phyloP scores from a whole-genome alignment of 2,329 filamentous ascomycete species.

The Exutisphaerella laricina region DNA sequence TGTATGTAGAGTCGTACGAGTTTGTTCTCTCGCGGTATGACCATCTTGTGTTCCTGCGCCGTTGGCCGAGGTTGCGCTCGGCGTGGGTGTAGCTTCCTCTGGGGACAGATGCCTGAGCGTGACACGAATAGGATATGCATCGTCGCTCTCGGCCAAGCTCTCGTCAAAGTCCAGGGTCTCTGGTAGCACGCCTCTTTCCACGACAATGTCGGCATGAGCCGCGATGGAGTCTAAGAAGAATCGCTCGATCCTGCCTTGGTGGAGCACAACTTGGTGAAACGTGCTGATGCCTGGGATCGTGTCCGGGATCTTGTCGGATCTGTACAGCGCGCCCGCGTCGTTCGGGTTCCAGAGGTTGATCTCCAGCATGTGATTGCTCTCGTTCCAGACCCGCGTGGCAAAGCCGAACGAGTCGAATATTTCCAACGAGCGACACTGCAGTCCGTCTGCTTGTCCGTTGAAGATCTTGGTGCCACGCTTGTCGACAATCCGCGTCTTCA shows the following conservation, averaged over 20 bases:
- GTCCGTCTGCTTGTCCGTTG: slow-evolving; percentile 38
- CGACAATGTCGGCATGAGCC: slow-evolving; percentile 49
- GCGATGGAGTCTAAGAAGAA: slow-evolving; percentile 34
- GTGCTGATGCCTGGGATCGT: slow-evolving; percentile 44
- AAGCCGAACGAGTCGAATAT: slow-evolving; percentile 58
- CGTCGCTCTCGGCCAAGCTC: slow-evolving; percentile 43
- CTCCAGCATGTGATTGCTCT: slow-evolving; percentile 60
- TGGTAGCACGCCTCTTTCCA: slow-evolving; percentile 59
- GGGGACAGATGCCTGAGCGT: slow-evolving; percentile 53
- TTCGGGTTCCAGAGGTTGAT: slow-evolving; percentile 55
- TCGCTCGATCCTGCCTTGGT: slow-evolving; percentile 64
- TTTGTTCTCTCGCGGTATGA: slow-evolving; percentile 60
- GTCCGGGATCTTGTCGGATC: slow-evolving; percentile 55
- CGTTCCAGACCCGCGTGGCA: slow-evolving; percentile 55
- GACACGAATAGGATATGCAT: slow-evolving; percentile 57
- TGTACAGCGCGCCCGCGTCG: slow-evolving; percentile 47
- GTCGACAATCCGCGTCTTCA: slow-evolving; percentile 39
- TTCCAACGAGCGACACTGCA: slow-evolving; percentile 40
- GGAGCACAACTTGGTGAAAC: slow-evolving; percentile 58
- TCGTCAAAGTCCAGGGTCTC: slow-evolving; percentile 52
- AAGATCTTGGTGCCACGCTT: slow-evolving; percentile 38
- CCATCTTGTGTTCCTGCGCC: slow-evolving; percentile 49
- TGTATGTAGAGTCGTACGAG: slow-evolving; percentile 25
- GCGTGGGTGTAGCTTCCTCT: slow-evolving; percentile 51
- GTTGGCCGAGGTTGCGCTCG: slow-evolving; percentile 34